Conservation (phyloP, 2,329 filamentous ascomycete species). For the Helminthosporium solani region DNA sequence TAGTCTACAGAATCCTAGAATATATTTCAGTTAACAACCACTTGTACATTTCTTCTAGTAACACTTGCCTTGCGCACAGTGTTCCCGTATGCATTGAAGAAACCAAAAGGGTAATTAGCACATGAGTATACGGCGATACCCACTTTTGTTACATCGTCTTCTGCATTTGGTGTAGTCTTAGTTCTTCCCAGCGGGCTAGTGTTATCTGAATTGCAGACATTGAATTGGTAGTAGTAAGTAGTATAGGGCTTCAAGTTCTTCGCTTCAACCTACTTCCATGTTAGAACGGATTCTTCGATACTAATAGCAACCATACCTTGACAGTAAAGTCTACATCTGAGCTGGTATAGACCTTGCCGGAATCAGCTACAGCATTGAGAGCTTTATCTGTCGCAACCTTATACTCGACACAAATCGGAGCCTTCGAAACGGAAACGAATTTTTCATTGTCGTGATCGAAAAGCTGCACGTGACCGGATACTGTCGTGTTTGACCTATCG, state of each 20-base stretch:
- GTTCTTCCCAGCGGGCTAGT: conserved; percentile 65
- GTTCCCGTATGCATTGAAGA: conserved; percentile 52
- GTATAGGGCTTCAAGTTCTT: conserved; percentile 63
- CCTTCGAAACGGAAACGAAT: conserved; percentile 54
- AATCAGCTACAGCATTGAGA: conserved; percentile 52
- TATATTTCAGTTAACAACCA: conserved; percentile 2
- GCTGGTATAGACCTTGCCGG: conserved; percentile 66
- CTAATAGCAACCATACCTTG: conserved; percentile 51
- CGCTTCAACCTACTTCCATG: conserved; percentile 59
- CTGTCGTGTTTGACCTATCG: conserved; percentile 49
- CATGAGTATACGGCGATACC: conserved; percentile 71
- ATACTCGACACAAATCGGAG: conserved; percentile 69
- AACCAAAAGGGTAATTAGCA: conserved; percentile 53
- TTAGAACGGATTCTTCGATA: conserved; percentile 14
- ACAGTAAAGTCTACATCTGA: conserved; percentile 75
- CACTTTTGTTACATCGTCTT: conserved; percentile 59
- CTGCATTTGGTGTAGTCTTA: conserved; percentile 64
- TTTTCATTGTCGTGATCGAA: conserved; percentile 57
- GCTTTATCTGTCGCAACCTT: conserved; percentile 55
- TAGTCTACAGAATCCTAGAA: conserved; percentile 46
- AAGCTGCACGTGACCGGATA: conserved; percentile 57
- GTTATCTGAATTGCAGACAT: conserved; percentile 63
- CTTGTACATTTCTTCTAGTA: background rate
- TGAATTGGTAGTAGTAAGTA: conserved; percentile 70
- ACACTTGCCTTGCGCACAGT: conserved; percentile 31